Evolutionary conservation across 805 yeast species (phyloP), one percentile per base, ranked within the genome.

Genomic region (Yamadazyma paraphyllophila): DNA sequence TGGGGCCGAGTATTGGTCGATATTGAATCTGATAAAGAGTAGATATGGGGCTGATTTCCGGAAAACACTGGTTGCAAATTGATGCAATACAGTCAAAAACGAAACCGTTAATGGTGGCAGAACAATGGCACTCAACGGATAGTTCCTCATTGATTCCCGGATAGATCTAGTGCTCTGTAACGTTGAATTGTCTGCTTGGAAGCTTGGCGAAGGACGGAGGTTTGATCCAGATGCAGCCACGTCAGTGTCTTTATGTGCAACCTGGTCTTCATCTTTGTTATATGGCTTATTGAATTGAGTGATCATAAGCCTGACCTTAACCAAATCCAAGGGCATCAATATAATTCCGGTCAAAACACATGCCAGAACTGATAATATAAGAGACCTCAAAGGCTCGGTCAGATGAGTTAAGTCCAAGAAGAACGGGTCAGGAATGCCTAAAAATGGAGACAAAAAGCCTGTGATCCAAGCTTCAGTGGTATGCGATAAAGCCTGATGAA

Each of bases 401-500:
- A 94, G 84, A 57, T 87, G 94, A 15, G 88, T 75, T 41, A 86
- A 75, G 51, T 88, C 96, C 54, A 89, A 82, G 61, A 89, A 85
- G 50, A 82, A 81, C 2, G 97, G 97, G 60, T 91, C 97, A 0
- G 97, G 96, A 26, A 89, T 80, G 14, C 86, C 84, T 43, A 87
- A 63, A 38, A 88, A 67, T 2, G 97, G 94, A 4, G 96, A 83
- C 7, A 90, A 60, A 51, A 91, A 80, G 3, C 97, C 97, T 0
- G 95, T 85, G 39, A 90, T 73, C 97, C 98, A 91, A 1, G 96
- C 88, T 58, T 88, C 92, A 38, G 90, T 67, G 0, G 96, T 85
- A 40, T 82, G 80, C 2, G 84, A 79, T 14, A 89, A 69, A 0
- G 96, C 85, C 44, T 78, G 84, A 59, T 85, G 77, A 14, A 94